A percentile compares a stretch with the other conserved stretches of the same genome.
phyloP scores from a whole-genome alignment of 2,329 filamentous ascomycete genomes.

The Cercospora zeae-maydis region DNA sequence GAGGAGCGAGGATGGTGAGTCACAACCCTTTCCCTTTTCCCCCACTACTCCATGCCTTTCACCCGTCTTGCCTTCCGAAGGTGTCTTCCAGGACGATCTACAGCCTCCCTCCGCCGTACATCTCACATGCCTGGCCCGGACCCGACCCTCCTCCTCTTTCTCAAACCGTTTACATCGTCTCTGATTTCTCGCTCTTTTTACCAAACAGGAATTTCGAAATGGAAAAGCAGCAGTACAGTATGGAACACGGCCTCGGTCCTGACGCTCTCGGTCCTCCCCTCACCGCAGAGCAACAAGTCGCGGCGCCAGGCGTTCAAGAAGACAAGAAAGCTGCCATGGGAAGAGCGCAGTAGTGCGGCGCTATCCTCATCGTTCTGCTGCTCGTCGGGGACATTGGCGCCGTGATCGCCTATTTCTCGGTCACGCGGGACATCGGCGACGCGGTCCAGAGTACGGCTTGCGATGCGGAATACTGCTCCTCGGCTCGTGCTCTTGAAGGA shows the following conservation, averaged over 20 bases:
- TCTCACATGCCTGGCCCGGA: not conserved
- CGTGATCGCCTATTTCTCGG: not conserved
- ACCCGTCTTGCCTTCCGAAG: not conserved
- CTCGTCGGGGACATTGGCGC: not conserved
- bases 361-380: not conserved
- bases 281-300: conserved; percentile 16
- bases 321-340: not conserved
- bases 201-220: conserved; percentile 35
- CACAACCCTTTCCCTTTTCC: conserved; percentile 9
- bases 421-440: not conserved
- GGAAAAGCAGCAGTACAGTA: conserved; percentile 21
- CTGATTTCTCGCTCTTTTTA: conserved; percentile 10
- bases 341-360: conserved; percentile 8
- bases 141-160: not conserved
- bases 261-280: conserved; percentile 1
- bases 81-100: not conserved
- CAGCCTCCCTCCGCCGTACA: not conserved
- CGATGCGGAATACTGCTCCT: not conserved
- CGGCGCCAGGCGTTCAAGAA: not conserved
- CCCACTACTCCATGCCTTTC: not conserved
- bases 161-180: not conserved
- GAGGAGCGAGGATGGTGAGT: conserved; percentile 84
- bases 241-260: conserved; percentile 5
- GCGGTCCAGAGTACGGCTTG: not conserved
- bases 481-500: not conserved